Conservation (phyloP, 1,139 yeast genomes). For the Lodderomyces pseudojiufengensis region DNA sequence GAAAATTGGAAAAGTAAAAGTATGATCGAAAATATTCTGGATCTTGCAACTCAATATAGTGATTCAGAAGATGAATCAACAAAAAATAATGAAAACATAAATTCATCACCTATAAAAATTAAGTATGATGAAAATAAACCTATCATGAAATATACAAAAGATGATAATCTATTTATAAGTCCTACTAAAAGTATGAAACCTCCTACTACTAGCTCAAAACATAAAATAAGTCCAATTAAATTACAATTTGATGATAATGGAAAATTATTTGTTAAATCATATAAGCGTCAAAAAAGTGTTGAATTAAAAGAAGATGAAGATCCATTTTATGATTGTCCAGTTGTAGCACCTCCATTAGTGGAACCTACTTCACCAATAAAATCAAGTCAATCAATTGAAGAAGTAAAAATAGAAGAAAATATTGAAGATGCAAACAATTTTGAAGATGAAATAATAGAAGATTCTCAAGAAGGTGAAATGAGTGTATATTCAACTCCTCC, state of each 20-base stretch:
- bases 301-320: slow-evolving; percentile 1
- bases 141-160: slow-evolving; percentile 3
- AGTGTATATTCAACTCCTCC: not conserved
- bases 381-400: not conserved
- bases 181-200: slow-evolving; percentile 5
- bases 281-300: not conserved
- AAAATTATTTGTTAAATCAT: not conserved
- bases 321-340: not conserved
- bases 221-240: slow-evolving; percentile 7
- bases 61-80: slow-evolving; percentile 10
- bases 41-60: slow-evolving; percentile 17
- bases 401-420: slow-evolving; percentile 15
- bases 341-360: slow-evolving; percentile 15
- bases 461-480: slow-evolving; percentile 18
- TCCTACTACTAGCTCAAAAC: not conserved
- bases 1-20: slow-evolving; percentile 9
- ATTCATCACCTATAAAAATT: not conserved
- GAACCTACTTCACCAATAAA: slow-evolving; percentile 7
- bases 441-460: slow-evolving; percentile 17
- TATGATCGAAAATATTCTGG: slow-evolving; percentile 9
- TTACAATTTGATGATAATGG: no score
- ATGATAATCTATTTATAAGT: slow-evolving; percentile 7
- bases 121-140: not conserved
- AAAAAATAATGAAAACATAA: not conserved
- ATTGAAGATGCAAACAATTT: slow-evolving; percentile 12